Evolutionary conservation across 306 rosid species (phyloP), one percentile per base, ranked within the genome.

Genomic region (Rubus parviflorus): DNA sequence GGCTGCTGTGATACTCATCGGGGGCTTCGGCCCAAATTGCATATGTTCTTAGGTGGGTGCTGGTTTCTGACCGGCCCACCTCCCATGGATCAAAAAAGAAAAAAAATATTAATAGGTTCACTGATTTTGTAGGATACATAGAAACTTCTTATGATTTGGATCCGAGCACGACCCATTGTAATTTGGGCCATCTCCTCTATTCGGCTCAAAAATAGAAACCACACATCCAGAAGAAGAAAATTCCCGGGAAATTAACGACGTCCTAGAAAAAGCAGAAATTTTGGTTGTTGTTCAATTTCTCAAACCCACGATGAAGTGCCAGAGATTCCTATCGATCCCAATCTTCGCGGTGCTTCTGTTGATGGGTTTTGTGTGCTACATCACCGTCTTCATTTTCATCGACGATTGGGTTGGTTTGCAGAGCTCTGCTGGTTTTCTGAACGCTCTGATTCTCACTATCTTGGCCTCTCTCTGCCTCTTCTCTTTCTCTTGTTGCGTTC

Each of bases 401-500:
- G 87, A 87, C 70, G 90, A 86, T 69, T 94, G 96, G 97, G 73
- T 89, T 8, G 91, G 89, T 56, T 78, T 91, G 74, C 85, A 72
- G 72, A 87, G 82, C 85, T 90, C 91, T 8, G 86, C 90, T 72
- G 98, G 94, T 30, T 79, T 85, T 62, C 72, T 91, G 77, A 88
- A 89, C 82, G 80, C 88, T 62, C 52, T 77, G 73, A 48, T 88
- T 76, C 87, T 91, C 87, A 72, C 93, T 70, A 72, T 80, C 68
- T 45, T 90, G 25, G 84, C 83, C n/a, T 85, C 83, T 71, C 81
- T 91, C 15, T 82, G 84, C 82, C 79, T 91, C 61, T 82, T 91
- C 87, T 90, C 96, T 82, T 91, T 94, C 89, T 80, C 79, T 45
- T 74, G 77, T 6, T 89, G 96, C 79, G 94, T 94, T 81, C 82